Conservation (phyloP, 164 flowering plant species). For the Liquidambar formosana region DNA sequence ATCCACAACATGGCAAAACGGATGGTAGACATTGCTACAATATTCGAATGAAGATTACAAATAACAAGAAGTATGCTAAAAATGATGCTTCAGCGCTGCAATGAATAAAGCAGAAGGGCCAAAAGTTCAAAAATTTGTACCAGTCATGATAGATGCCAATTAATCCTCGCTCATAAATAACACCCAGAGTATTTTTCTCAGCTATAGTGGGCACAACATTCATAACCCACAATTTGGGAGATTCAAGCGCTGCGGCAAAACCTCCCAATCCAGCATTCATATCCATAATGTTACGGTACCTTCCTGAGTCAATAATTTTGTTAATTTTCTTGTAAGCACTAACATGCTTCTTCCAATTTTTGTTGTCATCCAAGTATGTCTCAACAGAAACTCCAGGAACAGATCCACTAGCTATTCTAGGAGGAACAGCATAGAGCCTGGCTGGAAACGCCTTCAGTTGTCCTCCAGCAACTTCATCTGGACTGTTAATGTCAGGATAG, state of each 20-base stretch:
- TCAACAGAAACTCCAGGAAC: constrained; percentile 75
- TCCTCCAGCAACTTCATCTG: constrained; percentile 60
- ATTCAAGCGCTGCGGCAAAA: constrained; percentile 80
- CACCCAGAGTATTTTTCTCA: constrained; percentile 72
- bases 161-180: constrained; percentile 78
- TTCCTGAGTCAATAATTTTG: constrained; percentile 68
- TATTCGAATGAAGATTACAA: too few species aligned
- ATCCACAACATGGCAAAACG: too few species aligned
- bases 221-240: constrained; percentile 88
- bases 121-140: constrained; percentile 35
- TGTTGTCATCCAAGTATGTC: constrained; percentile 68
- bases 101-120: neutral
- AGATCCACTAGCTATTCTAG: constrained; percentile 75
- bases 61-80: too few species aligned
- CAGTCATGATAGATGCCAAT: constrained; percentile 98
- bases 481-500: constrained; percentile 46
- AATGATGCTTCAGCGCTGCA: neutral
- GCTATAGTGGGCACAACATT: constrained; percentile 94
- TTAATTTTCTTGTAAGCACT: constrained; percentile 70
- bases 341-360: constrained; percentile 82
- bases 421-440: constrained; percentile 78
- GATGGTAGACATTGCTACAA: too few species aligned
- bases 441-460: constrained; percentile 70
- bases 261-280: constrained; percentile 96
- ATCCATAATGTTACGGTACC: constrained; percentile 93